Conservation (phyloP, 352 stramenopile genomes). For the Phytophthora uliginosa region DNA sequence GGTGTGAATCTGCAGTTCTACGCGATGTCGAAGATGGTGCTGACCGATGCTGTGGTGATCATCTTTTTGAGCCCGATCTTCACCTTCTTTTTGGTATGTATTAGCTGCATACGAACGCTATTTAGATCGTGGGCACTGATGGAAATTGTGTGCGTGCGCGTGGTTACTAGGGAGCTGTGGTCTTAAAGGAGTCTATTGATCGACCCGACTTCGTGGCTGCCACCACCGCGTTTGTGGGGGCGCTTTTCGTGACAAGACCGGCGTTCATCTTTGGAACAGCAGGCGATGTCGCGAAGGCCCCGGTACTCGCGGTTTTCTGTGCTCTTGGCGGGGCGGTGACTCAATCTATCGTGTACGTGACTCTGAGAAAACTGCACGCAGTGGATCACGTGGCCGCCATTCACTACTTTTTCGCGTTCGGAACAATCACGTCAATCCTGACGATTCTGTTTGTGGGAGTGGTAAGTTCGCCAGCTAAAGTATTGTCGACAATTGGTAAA, state of each 20-base stretch:
- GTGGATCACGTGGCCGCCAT: conserved; percentile 1
- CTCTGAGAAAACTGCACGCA: conserved; percentile 1
- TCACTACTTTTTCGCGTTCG: conserved; percentile 6
- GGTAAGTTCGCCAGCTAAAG: background rate
- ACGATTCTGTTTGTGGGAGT: background rate
- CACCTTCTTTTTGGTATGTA: conserved; percentile 7
- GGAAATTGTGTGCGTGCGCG: background rate
- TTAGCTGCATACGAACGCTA: background rate
- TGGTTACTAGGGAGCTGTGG: background rate
- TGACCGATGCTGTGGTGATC: conserved; percentile 5
- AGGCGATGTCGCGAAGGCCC: background rate
- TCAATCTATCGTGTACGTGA: conserved; percentile 3
- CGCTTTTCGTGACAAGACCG: conserved; percentile 6
- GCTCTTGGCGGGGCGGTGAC: conserved; percentile 4
- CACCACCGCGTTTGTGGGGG: background rate
- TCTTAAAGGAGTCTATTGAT: conserved; percentile 5
- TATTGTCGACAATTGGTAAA: background rate
- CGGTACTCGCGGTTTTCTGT: background rate
- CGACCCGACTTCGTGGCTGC: background rate
- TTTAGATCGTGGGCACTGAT: background rate
- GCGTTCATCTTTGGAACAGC: background rate
- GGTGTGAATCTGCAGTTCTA: conserved; percentile 7
- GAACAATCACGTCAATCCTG: background rate
- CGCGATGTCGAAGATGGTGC: conserved; percentile 4
- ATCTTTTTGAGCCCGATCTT: conserved; percentile 9